Base-by-base conservation (phyloP, 306 rosid genomes). In the Boehmeria nivea region DNA sequence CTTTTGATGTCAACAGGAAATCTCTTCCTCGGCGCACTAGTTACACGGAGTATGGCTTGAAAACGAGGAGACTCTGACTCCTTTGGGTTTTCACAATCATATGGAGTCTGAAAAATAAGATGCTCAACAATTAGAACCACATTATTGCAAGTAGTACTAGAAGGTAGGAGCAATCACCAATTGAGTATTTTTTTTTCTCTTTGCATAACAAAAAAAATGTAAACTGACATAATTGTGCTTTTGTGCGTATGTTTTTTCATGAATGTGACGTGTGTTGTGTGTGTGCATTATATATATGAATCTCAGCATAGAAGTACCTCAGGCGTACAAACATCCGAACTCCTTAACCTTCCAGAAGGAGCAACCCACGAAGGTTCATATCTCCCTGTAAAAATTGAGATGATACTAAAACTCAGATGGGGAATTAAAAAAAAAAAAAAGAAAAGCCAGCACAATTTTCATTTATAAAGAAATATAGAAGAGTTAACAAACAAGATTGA, bases 21-120 rank as follows among this genome's bases (percentile, higher is more conserved):
- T 77, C 85, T 84, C 83, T 86, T 91, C 58, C 95, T 80, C 13
- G 99, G 99, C 48, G 95, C 99, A 81, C 89, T 91, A 23, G 99
- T 91, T 67, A 85, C 75, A 12, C 99, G 93, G 26, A 91, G 74
- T 69, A 91, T 80, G 54, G 99, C 99, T 87, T 91, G 96, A 81
- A 91, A 91, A 64, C 99, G 99, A 14, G 99, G 99, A 75, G 99
- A 91, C 69, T 91, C 99, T 6, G 96, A 87, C 81, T 91, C 99
- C 82, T 91, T 91, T 8, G 96, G 96, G 67, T 91, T 91, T 66
- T 91, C 99, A 66, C 80, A 87, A 63, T 91, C 99, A 67, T 78
- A 91, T 43, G 89, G 33, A 33, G 76, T 53, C 99, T 84, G 76
- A 43, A 70, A 76, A 78, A 51, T 48, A 40, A 71, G 71, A 62